phyloP scores from a whole-genome alignment of 768 basidiomycete genomes.

The Termitomyces sp. region DNA sequence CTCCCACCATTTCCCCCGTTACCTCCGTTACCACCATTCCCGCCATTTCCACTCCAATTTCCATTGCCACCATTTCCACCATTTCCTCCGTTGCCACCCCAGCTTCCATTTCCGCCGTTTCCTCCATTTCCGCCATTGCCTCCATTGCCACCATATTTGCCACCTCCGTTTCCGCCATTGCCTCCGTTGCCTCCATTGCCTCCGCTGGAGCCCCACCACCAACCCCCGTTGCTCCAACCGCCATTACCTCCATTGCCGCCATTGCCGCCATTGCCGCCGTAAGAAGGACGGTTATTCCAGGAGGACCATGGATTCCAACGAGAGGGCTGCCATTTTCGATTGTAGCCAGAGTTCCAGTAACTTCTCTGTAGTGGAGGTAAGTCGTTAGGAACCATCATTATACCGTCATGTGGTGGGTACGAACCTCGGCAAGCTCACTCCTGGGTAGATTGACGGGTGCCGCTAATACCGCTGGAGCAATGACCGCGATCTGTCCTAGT shows the following conservation, averaged over 20 bases:
- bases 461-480: not conserved
- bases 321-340: slow-evolving; percentile 1
- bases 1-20: not conserved
- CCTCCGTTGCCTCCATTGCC: not conserved
- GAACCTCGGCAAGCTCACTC: slow-evolving; percentile 2
- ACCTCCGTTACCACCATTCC: not conserved
- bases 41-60: not conserved
- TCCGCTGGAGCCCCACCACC: not conserved
- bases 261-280: not conserved
- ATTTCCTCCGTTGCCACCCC: not conserved
- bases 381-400: not conserved
- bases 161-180: not conserved
- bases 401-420: not conserved
- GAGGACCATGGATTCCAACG: slow-evolving; percentile 8
- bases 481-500: not conserved
- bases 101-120: no score
- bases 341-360: not conserved
- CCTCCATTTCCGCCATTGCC: not conserved
- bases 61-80: not conserved
- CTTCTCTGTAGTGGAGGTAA: not conserved
- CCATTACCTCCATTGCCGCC: not conserved
- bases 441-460: not conserved
- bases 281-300: not conserved
- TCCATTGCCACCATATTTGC: not conserved
- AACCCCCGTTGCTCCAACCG: not conserved